Base-by-base conservation (phyloP, 1,284 basidiomycete species). In the Puccinia triticina region DNA sequence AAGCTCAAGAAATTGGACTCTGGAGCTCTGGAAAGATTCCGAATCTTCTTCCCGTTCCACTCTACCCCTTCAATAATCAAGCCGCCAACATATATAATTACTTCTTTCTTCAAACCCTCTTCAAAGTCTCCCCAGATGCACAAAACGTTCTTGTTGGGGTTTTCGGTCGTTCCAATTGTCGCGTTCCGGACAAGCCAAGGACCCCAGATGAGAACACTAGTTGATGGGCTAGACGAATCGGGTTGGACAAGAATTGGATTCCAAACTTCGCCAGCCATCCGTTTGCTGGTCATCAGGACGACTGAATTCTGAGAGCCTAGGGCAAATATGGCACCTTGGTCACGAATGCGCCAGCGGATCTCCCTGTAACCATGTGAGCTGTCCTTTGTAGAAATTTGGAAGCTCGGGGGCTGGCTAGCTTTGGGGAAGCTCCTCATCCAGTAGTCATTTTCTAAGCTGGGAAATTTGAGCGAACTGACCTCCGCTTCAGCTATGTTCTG, bases 41-140 rank as follows among this genome's bases (percentile, higher is more conserved):
- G 16, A 88, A 89, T 1, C 2, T 84, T 84, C 71, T 89, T 85
- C 14, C 91, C 92, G 84, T 94, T 94, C 93, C 93, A 94, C 0
- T 90, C 90, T 34, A 93, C 88, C 0, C 88, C 85, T 11, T 85
- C 88, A 73, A 93, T 87, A 0, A 84, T 85, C 12, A 87, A 87
- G 0, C 91, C 83, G 10, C 83, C 90, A 3, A 89, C 90, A 76
- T 92, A 81, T 43, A 61, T 72, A 11, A 61, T 72, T 11, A 81
- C 78, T 10, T 59, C n/a, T 72, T 57, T 81, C 55, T 59, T 72
- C 37, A 72, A 12, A 4, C 69, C 67, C 48, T 73, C 69, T 72
- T 72, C 69, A 23, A 81, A 32, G n/a, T 81, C 78, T 59, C 78
- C 78, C 53, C 67, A 61, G n/a, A 81, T 48, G 12, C 50, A 23